Evolutionary conservation across 163 green algal genomes (phyloP), one percentile per base, ranked within the genome.

Genomic region (Scenedesmus sp.): DNA sequence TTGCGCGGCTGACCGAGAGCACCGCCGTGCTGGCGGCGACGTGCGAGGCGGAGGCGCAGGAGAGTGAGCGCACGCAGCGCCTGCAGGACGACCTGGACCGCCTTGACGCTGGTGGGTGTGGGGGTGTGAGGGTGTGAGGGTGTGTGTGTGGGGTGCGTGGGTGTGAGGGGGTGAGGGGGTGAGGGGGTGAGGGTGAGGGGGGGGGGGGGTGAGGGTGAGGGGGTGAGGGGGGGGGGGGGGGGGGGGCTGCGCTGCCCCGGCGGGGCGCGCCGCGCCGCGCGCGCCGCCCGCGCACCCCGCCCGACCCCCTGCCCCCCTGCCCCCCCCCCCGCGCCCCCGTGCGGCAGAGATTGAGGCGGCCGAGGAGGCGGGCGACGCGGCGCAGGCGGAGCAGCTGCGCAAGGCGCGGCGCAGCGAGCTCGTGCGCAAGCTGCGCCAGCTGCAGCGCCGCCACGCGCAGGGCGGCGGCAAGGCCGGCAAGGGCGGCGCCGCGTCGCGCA

Each of bases 1-100:
- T 95, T 29, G 75, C 51, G 26, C 51, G 74, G 60, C 71, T 97
- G 54, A 45, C 81, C 34, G 90, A 97, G 58, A 29, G 13, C n/a
- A 22, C 18, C 57, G 42, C 42, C 31, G 56, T 24, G 33, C 58
- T 70, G 75, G n/a, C 15, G 11, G 33, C n/a, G 13, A 56, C 75
- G 26, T 34, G 42, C 1, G 60, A 64, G 50, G 67, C 28, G 20
- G 51, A 75, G 42, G 33, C 26, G 33, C 28, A 63, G 56, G 34
- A 48, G 36, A 58, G 20, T 13, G 56, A 63, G 63, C 15, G 64
- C 33, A 58, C 20, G 28, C 75, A 63, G 51, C 24, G 51, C 5
- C 36, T 81, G 62, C 71, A 70, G 45, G 71, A 79, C 48, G 71
- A 70, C 44, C 20, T 79, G 58, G 71, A 79, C 71, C 60, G 44